Base-by-base conservation (phyloP, 208 protist species). In the Leishmania braziliensis region DNA sequence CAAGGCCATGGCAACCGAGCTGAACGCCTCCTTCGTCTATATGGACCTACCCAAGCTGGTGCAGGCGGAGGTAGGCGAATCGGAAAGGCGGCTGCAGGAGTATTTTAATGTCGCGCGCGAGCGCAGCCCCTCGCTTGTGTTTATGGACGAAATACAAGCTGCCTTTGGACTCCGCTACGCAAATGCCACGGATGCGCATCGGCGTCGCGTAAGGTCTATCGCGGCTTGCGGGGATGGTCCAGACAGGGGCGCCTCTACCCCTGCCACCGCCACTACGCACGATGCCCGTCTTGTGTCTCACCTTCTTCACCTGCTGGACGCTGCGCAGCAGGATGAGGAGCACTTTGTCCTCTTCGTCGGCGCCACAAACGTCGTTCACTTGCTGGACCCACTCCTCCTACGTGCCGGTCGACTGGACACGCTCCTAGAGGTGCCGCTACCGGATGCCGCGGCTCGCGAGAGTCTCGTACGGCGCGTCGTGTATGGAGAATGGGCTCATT, bases 131-230 rank as follows among this genome's bases (percentile, higher is more conserved):
- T 84, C 90, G 16, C 84, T 99, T 23, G 88, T 99, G 53, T 99
- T 99, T 80, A 96, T 99, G 78, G 98, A 99, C 81, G 98, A 99
- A 82, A 80, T 99, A 48, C 99, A 99, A 78, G 90, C 94, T 26
- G 91, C 91, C 5, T 96, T 97, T 86, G 92, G 91, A 4, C 4
- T 79, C 5, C 89, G 90, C 56, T 91, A 90, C 78, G 71, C 79
- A 20, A 75, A 6, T 10, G 6, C 12, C 43, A 20, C 48, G 12
- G 56, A 54, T 76, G 63, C 8, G 33, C 51, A 78, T 43, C 69
- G 23, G 46, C 69, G n/a, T 73, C 69, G 26, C 16, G 16, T 33
- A 48, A 79, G 56, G 23, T 43, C 62, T 33, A 3, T 39, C 23
- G 51, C 26, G 39, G 1, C 20, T 36, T 23, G 60, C 75, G 4